Conservation (phyloP, 768 basidiomycete genomes). For the Nidularia sp. region DNA sequence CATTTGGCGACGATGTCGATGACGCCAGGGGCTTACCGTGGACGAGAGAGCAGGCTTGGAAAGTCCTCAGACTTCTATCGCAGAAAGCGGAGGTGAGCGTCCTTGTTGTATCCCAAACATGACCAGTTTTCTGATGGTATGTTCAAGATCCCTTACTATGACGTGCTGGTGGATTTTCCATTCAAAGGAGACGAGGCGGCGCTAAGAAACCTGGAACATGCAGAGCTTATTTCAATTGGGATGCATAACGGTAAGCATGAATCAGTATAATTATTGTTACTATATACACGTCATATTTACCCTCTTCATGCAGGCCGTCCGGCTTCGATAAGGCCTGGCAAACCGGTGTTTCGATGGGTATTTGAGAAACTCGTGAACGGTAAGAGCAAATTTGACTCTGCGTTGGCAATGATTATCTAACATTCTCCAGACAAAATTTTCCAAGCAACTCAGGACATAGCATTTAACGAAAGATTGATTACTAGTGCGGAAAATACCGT, state of each 20-base stretch:
- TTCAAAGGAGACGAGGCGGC: slow-evolving; percentile 90
- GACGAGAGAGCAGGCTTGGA: slow-evolving; percentile 88
- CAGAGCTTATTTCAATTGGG: slow-evolving; percentile 79
- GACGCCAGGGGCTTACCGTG: slow-evolving; percentile 82
- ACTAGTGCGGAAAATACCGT: slow-evolving; percentile 59
- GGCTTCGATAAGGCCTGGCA: slow-evolving; percentile 81
- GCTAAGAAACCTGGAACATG: slow-evolving; percentile 82
- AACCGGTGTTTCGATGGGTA: slow-evolving; percentile 83
- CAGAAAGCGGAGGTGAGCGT: slow-evolving; percentile 56
- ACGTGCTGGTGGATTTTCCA: slow-evolving; percentile 75
- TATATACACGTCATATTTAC: neutral
- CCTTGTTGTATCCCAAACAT: too few relatives aligned
- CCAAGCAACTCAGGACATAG: slow-evolving; percentile 76
- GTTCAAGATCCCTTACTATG: slow-evolving; percentile 66
- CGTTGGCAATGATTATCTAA: neutral
- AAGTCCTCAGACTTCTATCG: slow-evolving; percentile 69
- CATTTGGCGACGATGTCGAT: slow-evolving; percentile 89
- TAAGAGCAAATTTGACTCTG: slow-evolving; percentile 21
- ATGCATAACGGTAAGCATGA: slow-evolving; percentile 59
- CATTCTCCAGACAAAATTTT: slow-evolving; percentile 64
- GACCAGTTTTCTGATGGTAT: too few relatives aligned
- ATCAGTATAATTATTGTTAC: neutral
- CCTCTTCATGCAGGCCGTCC: slow-evolving; percentile 58
- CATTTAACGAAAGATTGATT: slow-evolving; percentile 69
- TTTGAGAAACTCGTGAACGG: slow-evolving; percentile 82